Evolutionary conservation across 148 eudicot species (phyloP), one percentile per base, ranked within the genome.

Genomic region (Silene latifolia): DNA sequence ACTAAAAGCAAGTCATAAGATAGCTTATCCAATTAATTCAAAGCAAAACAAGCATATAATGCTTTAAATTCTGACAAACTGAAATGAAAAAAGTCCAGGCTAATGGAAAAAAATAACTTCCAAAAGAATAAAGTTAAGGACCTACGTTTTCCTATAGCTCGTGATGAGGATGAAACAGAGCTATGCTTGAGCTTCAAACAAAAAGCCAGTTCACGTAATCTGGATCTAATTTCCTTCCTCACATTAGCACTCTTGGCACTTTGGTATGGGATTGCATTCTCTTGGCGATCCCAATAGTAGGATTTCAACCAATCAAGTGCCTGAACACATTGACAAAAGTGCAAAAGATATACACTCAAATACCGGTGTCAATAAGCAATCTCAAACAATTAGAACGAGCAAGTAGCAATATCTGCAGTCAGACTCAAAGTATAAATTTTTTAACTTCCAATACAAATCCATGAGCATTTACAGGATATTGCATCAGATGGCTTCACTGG

Each of bases 201-300:
- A 48, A 81, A 66, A 70, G 88, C 83, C 74, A 91, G 73, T 80
- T 88, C 87, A 74, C 80, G 87, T 48, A 94, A 71, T 53, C 67
- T 87, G 32, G 79, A 85, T 78, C 82, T 89, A 56, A 89, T 87
- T 85, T 87, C 89, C 84, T 87, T 90, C 82, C 79, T 81, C 73
- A 81, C 74, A 61, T 80, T 81, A 54, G 83, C 73, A 67, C 75
- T 82, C 79, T 67, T 71, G 71, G 88, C 84, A 51, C 82, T 72
- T 71, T 72, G 83, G 64, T 51, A 73, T 57, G 86, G 89, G 70
- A 94, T 87, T 54, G 87, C 85, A 70, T 77, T 80, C 79, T 85
- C 84, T 72, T 94, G 98, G 76, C 91, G 88, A 77, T 89, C 90
- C 98, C 98, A 94, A 72, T 94, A 94, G 75, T 87, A 86, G 59